A percentile compares a stretch with the other conserved stretches of the same genome.
phyloP scores from a whole-genome alignment of 352 stramenopile genomes.

The Phytophthora palmivora region DNA sequence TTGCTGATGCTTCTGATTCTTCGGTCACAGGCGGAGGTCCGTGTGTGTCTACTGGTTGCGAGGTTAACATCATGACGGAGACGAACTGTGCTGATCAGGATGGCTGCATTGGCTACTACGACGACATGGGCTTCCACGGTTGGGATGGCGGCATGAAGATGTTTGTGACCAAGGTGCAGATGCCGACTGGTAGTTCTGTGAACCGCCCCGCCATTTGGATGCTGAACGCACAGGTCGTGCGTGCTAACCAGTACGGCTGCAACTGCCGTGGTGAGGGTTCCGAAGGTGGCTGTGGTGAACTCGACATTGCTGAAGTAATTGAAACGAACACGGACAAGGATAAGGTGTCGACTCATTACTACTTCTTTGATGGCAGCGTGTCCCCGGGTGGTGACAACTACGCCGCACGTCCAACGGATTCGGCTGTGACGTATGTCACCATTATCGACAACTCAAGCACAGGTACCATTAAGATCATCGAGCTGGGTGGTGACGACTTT shows the following conservation, averaged over 20 bases:
- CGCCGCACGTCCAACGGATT: slow-evolving; percentile 39
- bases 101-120: slow-evolving; percentile 73
- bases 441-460: slow-evolving; percentile 56
- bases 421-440: slow-evolving; percentile 55
- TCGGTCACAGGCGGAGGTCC: slow-evolving; percentile 48
- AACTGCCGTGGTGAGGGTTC: slow-evolving; percentile 70
- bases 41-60: slow-evolving; percentile 65
- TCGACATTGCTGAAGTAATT: slow-evolving; percentile 82
- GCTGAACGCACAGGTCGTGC: slow-evolving; percentile 77
- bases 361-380: slow-evolving; percentile 70
- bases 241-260: slow-evolving; percentile 75
- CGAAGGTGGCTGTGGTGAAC: slow-evolving; percentile 70
- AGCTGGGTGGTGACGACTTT: slow-evolving; percentile 54
- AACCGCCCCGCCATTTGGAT: slow-evolving; percentile 85
- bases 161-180: slow-evolving; percentile 79
- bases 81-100: slow-evolving; percentile 56
- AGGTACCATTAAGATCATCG: slow-evolving; percentile 56
- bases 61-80: slow-evolving; percentile 80
- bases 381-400: slow-evolving; percentile 60
- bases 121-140: slow-evolving; percentile 70
- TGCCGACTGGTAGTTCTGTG: slow-evolving; percentile 46
- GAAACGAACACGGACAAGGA: slow-evolving; percentile 60
- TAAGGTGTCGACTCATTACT: slow-evolving; percentile 78
- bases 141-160: slow-evolving; percentile 82
- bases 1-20: slow-evolving; percentile 61